These are phyloP conservation scores for Chalciporus chontae DNA, from an alignment of 768 basidiomycete species.

Conservation along the genomic window DNA sequence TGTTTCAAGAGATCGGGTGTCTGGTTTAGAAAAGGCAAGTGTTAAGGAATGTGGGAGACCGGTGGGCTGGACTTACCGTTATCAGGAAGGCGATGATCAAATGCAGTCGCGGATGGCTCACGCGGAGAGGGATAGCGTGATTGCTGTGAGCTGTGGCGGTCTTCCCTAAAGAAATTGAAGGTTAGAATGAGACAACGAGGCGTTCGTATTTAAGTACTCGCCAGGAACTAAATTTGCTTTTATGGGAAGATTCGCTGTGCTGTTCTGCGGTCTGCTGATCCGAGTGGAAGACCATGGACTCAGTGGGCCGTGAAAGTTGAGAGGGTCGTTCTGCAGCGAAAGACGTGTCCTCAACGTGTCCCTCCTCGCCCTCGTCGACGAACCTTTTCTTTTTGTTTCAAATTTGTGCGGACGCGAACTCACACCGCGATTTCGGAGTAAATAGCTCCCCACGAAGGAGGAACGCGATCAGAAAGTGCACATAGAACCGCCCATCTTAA, in stretches of 20 bases:
- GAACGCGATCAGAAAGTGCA: background rate
- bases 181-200: conserved; percentile 16
- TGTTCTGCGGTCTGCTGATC: conserved; percentile 29
- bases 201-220: conserved; percentile 21
- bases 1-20: conserved; percentile 33
- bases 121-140: conserved; percentile 21
- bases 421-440: conserved; percentile 11
- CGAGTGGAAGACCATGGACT: conserved; percentile 28
- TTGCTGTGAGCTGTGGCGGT: conserved; percentile 22
- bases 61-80: conserved; percentile 25
- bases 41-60: conserved; percentile 26
- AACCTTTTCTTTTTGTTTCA: conserved; percentile 1
- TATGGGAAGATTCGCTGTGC: conserved; percentile 25
- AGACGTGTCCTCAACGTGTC: conserved; percentile 12
- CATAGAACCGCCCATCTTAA: conserved; percentile 8
- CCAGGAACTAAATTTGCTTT: conserved; percentile 25
- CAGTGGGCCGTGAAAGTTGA: background rate
- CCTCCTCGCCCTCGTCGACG: conserved; percentile 1
- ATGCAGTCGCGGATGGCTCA: conserved; percentile 19
- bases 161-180: conserved; percentile 26
- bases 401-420: conserved; percentile 3
- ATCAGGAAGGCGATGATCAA: conserved; percentile 35
- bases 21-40: conserved; percentile 27
- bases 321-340: background rate
- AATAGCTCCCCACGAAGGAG: background rate